Conservation (phyloP, 345 rosid genomes). For the Punica granatum region DNA sequence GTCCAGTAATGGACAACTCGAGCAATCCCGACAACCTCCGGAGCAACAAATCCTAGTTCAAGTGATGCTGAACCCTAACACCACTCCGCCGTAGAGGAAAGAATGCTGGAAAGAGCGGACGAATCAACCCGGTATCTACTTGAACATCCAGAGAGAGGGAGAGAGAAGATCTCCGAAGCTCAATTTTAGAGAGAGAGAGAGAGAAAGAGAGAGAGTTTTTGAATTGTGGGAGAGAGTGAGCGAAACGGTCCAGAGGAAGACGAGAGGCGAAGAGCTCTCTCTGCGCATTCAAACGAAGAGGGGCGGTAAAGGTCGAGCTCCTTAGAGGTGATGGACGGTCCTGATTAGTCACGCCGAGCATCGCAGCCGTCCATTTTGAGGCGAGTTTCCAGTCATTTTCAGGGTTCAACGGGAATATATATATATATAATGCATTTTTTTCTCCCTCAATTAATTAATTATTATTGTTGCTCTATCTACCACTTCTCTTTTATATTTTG, state of each 20-base stretch:
- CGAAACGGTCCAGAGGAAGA: slow-evolving; percentile 8
- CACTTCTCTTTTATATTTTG: neutral
- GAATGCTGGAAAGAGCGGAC: neutral
- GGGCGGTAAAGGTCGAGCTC: slow-evolving; percentile 34
- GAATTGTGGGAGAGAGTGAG: neutral
- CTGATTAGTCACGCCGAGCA: neutral
- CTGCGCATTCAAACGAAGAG: slow-evolving; percentile 37
- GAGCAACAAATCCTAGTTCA: neutral
- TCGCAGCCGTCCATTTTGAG: neutral
- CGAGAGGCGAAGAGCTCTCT: neutral
- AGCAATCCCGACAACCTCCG: neutral
- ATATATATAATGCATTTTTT: too few relatives aligned
- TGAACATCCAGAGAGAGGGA: neutral
- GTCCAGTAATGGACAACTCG: neutral
- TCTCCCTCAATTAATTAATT: neutral
- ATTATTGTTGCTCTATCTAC: neutral
- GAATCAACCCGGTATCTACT: too few relatives aligned
- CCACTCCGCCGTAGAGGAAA: neutral
- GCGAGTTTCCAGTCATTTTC: neutral
- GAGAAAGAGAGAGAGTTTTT: slow-evolving; percentile 10
- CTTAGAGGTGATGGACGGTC: slow-evolving; percentile 1
- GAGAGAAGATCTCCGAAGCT: slow-evolving; percentile 24
- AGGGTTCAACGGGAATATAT: slow-evolving; percentile 4
- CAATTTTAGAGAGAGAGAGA: neutral
- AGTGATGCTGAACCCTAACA: neutral